Conservation (phyloP, 352 stramenopile genomes). For the Phytopythium aichiense region DNA sequence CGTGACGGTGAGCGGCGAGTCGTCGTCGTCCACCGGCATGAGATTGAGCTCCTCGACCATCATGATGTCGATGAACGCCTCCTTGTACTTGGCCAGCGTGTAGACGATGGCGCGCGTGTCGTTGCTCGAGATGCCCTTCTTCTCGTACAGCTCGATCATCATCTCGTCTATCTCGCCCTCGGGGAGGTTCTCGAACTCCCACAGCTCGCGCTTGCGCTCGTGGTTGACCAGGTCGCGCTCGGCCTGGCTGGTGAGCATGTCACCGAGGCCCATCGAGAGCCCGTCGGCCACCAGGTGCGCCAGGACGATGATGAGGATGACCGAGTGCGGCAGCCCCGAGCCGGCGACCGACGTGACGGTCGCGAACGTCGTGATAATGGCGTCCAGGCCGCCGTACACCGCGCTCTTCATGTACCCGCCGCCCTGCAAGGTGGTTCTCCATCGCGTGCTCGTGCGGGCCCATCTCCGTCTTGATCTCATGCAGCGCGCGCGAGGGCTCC, state of each 20-base stretch:
- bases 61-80: conserved; percentile 98
- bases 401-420: conserved; percentile 82
- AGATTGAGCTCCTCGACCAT: conserved; percentile 96
- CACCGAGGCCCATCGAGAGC: conserved; percentile 93
- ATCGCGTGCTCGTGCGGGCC: conserved; percentile 46
- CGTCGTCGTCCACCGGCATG: conserved; percentile 91
- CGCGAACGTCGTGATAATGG: conserved; percentile 95
- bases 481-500: conserved; percentile 51
- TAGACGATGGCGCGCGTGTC: conserved; percentile 90
- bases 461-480: conserved; percentile 70
- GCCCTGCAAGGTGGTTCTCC: conserved; percentile 73
- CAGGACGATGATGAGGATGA: conserved; percentile 95
- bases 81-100: conserved; percentile 96
- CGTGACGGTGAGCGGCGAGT: conserved; percentile 84
- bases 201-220: conserved; percentile 90
- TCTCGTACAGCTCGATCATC: conserved; percentile 96
- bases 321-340: conserved; percentile 79
- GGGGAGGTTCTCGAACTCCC: conserved; percentile 95
- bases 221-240: conserved; percentile 92
- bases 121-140: conserved; percentile 86
- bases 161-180: conserved; percentile 95
- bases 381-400: conserved; percentile 95
- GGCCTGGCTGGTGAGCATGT: conserved; percentile 93
- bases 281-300: conserved; percentile 95
- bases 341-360: conserved; percentile 93